These are phyloP conservation scores for Taphrina populina DNA, from an alignment of 1,139 yeast genomes.

Conservation along the genomic window DNA sequence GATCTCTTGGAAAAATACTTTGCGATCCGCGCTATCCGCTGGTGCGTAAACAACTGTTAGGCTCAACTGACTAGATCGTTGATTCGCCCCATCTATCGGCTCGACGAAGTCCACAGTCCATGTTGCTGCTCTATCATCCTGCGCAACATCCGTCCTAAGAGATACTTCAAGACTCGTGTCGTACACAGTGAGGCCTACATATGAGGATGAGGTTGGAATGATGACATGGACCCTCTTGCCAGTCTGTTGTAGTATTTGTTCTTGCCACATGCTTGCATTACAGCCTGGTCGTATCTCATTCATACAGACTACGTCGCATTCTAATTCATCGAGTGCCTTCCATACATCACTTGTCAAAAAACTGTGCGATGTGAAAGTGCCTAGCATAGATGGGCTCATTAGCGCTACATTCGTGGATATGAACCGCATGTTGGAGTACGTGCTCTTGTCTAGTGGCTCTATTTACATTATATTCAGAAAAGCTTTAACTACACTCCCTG, in stretches of 20 bases:
- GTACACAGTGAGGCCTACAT: background rate
- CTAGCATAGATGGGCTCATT: background rate
- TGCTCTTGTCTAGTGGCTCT: no score
- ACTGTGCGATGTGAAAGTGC: background rate
- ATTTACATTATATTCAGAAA: no score
- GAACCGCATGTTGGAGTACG: background rate
- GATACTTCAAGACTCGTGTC: background rate
- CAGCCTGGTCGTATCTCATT: conserved; percentile 11
- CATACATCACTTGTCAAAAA: conserved; percentile 1
- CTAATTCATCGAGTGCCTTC: background rate
- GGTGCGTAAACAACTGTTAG: conserved; percentile 5
- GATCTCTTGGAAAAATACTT: background rate
- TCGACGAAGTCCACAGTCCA: background rate
- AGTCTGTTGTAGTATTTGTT: background rate
- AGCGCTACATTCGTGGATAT: conserved; percentile 9
- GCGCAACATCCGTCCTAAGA: background rate
- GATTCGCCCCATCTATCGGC: background rate
- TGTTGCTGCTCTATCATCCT: conserved; percentile 1
- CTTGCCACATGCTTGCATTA: background rate
- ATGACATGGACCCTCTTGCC: background rate
- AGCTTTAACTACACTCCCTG: no score
- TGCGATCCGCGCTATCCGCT: background rate
- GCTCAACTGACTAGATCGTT: background rate
- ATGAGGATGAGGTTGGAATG: conserved; percentile 9
- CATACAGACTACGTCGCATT: background rate